Evolutionary conservation across 495 filamentous ascomycete genomes (phyloP).

Genomic region (Penicillium subrubescens): DNA sequence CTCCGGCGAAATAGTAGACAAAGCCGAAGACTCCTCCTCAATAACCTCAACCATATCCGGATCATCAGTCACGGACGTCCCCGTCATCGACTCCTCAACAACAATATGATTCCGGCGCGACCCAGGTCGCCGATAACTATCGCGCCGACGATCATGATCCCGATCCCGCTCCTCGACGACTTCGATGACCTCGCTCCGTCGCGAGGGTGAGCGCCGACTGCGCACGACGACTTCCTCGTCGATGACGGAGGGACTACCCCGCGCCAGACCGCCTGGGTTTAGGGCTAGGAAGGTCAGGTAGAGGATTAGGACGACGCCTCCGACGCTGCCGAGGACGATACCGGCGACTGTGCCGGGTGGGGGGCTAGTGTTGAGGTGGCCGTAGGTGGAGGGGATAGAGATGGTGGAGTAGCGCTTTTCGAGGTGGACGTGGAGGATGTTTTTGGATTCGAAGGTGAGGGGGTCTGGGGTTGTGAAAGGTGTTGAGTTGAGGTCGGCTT

Average conservation of each 20-base stretch:
- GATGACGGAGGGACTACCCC: conserved; percentile 19
- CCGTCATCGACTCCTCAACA: conserved; percentile 34
- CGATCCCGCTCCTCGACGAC: conserved; percentile 29
- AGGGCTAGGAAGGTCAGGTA: conserved; percentile 73
- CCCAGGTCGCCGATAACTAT: conserved; percentile 27
- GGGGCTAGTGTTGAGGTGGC: conserved; percentile 58
- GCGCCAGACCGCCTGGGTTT: conserved; percentile 42
- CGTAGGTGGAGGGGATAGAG: conserved; percentile 72
- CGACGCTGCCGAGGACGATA: conserved; percentile 80
- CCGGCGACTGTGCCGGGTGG: conserved; percentile 75
- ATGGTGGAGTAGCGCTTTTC: conserved; percentile 37
- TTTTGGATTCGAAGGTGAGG: neutral
- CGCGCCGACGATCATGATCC: conserved; percentile 23
- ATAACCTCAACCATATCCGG: conserved; percentile 36
- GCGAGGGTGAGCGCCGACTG: conserved; percentile 19
- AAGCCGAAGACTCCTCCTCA: conserved; percentile 33
- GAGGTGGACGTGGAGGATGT: conserved; percentile 18
- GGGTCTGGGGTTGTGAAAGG: neutral
- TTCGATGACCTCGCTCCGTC: conserved; percentile 25
- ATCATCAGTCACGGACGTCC: conserved; percentile 24
- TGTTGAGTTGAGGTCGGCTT: conserved; percentile 6
- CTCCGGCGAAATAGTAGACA: conserved; percentile 20
- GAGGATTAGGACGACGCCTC: conserved; percentile 76
- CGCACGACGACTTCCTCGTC: conserved; percentile 35
- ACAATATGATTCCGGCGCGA: conserved; percentile 25